Evolutionary conservation across 2,329 filamentous ascomycete species (phyloP).

Genomic region (Xylariaceae sp.): DNA sequence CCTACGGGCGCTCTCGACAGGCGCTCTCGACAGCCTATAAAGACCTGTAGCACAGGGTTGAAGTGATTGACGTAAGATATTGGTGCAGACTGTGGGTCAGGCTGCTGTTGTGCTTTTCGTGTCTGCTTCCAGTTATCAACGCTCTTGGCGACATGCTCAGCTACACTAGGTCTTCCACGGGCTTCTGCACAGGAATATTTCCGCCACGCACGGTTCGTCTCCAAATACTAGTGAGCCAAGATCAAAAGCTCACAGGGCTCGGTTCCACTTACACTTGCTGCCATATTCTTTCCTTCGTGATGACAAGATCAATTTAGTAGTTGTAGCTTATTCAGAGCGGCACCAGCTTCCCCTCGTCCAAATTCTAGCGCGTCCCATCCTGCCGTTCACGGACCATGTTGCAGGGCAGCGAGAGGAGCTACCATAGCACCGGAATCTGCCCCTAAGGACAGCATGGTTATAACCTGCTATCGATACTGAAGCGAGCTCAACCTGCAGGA

Average conservation of each 20-base stretch:
- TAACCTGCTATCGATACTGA: neutral
- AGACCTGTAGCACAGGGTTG: constrained; percentile 18
- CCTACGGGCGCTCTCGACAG: constrained; percentile 4
- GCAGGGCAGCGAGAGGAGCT: constrained; percentile 10
- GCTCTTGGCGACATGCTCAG: constrained; percentile 17
- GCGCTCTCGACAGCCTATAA: constrained; percentile 23
- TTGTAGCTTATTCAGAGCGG: too few relatives aligned
- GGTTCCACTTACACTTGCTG: neutral
- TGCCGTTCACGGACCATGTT: neutral
- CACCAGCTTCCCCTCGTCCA: too few relatives aligned
- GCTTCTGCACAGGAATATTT: neutral
- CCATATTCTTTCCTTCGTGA: too few relatives aligned
- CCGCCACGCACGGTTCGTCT: constrained; percentile 3
- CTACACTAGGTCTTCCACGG: too few relatives aligned
- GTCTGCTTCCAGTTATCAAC: neutral
- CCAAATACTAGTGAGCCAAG: constrained; percentile 10
- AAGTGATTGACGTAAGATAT: constrained; percentile 30
- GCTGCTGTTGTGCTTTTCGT: neutral
- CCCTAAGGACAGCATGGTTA: constrained; percentile 8
- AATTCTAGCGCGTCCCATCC: neutral
- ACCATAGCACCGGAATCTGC: constrained; percentile 16
- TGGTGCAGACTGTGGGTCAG: constrained; percentile 23
- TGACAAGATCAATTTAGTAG: too few relatives aligned
- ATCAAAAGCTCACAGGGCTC: neutral
- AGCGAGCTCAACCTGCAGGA: neutral